Evolutionary conservation across 1,139 yeast genomes (phyloP), one percentile per base, ranked within the genome.

Genomic region (Magnusiomyces suaveolens): DNA sequence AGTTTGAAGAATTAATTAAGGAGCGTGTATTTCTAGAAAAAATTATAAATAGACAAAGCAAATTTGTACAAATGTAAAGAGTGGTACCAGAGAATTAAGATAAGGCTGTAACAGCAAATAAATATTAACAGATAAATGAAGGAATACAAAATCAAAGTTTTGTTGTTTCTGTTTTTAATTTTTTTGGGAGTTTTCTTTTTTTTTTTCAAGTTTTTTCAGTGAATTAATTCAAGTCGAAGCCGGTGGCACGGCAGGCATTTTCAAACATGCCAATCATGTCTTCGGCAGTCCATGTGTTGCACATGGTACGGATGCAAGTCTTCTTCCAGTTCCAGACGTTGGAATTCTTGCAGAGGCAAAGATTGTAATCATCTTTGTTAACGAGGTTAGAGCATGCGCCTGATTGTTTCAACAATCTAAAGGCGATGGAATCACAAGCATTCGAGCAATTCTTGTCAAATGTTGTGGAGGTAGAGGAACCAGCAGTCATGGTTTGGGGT

Each of bases 211-310:
- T 6, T 12, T 29, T 29, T 29, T 12, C 12, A 29, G 36, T 29
- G 18, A 36, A 36, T 36, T 16, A 3, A 36, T n/a, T 36, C 3
- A 18, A 36, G 16, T 36, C 18, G 18, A n/a, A 10, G 18, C 41
- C 48, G 18, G 39, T 20, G 38, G 23, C 29, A 18, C 36, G 20
- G 21, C 48, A 46, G 3, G 48, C 6, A 8, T 32, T 38, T 18
- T 46, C 36, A 18, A 46, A 32, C 48, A 46, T 6, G 24, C 48
- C 48, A 29, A 46, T 46, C 20, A 29, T 26, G 38, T 46, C 48
- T 14, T 10, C 21, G 29, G 48, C 36, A 26, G 38, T 29, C 14
- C 6, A 20, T 6, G 20, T 16, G 48, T 46, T 29, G 38, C 48
- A 46, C 23, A 3, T n/a, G 23, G 26, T 18, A 16, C 24, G 10